Conservation (phyloP, 2,329 filamentous ascomycete species). For the Cordyceps tenuipes region DNA sequence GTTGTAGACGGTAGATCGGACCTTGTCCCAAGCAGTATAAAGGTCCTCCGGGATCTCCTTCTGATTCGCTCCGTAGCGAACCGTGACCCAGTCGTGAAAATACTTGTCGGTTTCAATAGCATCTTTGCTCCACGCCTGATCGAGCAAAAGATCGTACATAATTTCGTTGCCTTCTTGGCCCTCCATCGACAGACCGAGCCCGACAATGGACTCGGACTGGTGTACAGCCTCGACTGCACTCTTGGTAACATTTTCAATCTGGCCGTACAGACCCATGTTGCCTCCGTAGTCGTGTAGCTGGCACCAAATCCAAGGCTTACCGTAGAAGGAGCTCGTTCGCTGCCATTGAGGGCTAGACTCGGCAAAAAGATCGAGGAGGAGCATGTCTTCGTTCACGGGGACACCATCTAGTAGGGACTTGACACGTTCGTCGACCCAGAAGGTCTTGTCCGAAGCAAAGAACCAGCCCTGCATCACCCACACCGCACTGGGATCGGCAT, state of each 20-base stretch:
- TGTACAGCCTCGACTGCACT: slow-evolving; percentile 33
- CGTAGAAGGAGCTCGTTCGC: slow-evolving; percentile 37
- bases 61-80: slow-evolving; percentile 25
- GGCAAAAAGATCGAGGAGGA: slow-evolving; percentile 40
- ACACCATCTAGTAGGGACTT: slow-evolving; percentile 39
- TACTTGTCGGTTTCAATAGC: slow-evolving; percentile 36
- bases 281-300: slow-evolving; percentile 39
- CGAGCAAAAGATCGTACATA: slow-evolving; percentile 38
- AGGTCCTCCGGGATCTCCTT: slow-evolving; percentile 4
- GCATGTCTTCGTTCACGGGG: slow-evolving; percentile 32
- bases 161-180: slow-evolving; percentile 43
- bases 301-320: slow-evolving; percentile 44
- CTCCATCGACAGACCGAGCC: slow-evolving; percentile 38
- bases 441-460: slow-evolving; percentile 32
- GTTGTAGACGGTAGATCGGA: slow-evolving; percentile 11
- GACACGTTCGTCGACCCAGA: slow-evolving; percentile 34
- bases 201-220: slow-evolving; percentile 31
- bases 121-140: slow-evolving; percentile 36
- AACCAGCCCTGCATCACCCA: slow-evolving; percentile 44
- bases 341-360: slow-evolving; percentile 41
- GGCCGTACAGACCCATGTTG: slow-evolving; percentile 38
- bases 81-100: slow-evolving; percentile 34
- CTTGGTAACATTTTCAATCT: slow-evolving; percentile 37
- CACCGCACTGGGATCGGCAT: slow-evolving; percentile 34
- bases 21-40: slow-evolving; percentile 10